Conservation (phyloP, 441 rosid species). For the Euphorbia schlechtendalii region DNA sequence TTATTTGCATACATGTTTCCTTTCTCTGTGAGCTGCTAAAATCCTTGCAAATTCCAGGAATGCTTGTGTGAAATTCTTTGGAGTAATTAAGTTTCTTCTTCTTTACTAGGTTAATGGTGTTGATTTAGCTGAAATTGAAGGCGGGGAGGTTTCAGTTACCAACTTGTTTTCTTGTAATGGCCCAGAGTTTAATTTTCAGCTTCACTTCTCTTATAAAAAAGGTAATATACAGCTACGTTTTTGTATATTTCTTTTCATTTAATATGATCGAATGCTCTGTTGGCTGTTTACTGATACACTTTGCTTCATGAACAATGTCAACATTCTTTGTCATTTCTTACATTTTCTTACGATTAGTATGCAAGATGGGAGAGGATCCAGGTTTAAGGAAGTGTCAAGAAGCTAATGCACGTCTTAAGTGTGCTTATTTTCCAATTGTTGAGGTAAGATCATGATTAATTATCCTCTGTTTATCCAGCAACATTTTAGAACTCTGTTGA, state of each 20-base stretch:
- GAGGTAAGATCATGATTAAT: conserved; percentile 32
- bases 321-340: background rate
- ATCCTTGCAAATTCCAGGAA: background rate
- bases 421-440: conserved; percentile 56
- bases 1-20: background rate
- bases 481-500: background rate
- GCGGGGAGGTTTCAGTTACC: conserved; percentile 62
- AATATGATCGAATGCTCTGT: background rate
- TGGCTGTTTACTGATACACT: background rate
- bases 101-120: conserved; percentile 47
- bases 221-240: conserved; percentile 8
- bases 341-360: background rate
- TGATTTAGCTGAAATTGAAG: conserved; percentile 53
- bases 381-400: conserved; percentile 27
- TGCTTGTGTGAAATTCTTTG: background rate
- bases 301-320: background rate
- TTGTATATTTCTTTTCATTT: background rate
- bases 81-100: background rate
- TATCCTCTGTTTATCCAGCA: background rate
- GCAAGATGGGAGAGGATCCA: conserved; percentile 20
- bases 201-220: conserved; percentile 29
- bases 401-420: conserved; percentile 71
- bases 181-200: conserved; percentile 43
- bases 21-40: background rate
- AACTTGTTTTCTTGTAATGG: conserved; percentile 64